Percentiles rank a stretch among this genome's conserved stretches.
These are phyloP conservation scores for Diospyros kaki DNA, from an alignment of 148 eudicot genomes.

Conservation along the genomic window DNA sequence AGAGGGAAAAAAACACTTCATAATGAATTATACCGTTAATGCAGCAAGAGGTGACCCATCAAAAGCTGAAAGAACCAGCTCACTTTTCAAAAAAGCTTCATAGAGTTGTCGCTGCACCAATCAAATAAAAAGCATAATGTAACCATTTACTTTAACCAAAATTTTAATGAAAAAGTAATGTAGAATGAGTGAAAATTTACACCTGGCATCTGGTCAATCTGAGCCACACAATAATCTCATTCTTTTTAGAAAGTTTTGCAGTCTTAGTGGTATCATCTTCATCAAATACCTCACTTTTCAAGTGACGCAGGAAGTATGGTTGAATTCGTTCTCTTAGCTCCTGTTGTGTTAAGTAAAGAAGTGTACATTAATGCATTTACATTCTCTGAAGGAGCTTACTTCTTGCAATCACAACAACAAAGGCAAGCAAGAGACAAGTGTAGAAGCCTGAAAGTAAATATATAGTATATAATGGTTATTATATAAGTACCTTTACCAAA, in stretches of 20 bases:
- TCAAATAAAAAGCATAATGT: slow-evolving; percentile 12
- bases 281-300: slow-evolving; percentile 83
- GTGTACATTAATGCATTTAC: neutral
- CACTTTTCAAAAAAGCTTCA: slow-evolving; percentile 94
- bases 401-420: neutral
- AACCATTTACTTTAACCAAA: slow-evolving; percentile 2
- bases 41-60: slow-evolving; percentile 99
- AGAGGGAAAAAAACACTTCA: neutral
- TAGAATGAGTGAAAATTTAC: slow-evolving; percentile 1
- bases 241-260: slow-evolving; percentile 70
- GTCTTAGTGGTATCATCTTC: slow-evolving; percentile 39
- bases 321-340: slow-evolving; percentile 81
- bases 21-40: slow-evolving; percentile 60
- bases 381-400: neutral
- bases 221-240: slow-evolving; percentile 92
- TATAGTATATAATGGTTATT: neutral
- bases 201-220: slow-evolving; percentile 83
- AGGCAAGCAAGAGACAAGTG: neutral
- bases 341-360: slow-evolving; percentile 26
- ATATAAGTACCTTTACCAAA: neutral
- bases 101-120: slow-evolving; percentile 74
- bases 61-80: slow-evolving; percentile 91
- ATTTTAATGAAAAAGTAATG: neutral
- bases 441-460: neutral
- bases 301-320: slow-evolving; percentile 87